Base-by-base conservation (phyloP, 2,329 filamentous ascomycete species). In the Ceratocystis harringtonii region DNA sequence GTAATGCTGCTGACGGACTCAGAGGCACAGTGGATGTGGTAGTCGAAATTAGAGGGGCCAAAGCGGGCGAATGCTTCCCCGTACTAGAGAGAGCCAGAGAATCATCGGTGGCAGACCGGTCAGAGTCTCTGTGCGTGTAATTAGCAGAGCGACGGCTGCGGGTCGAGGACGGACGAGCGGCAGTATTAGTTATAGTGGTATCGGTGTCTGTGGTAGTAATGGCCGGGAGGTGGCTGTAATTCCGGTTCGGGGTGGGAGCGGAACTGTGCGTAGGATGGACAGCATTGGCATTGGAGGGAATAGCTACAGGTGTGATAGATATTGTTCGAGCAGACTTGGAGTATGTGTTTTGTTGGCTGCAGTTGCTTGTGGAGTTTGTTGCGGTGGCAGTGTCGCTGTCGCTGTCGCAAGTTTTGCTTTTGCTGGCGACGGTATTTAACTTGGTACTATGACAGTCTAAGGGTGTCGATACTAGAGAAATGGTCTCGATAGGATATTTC, bases 161-260 rank as follows among this genome's bases (percentile, higher is more conserved):
- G 69, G 28, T 71, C 70, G 61, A 74, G 70, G 43, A 71, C 70
- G 65, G 70, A 70, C 28, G 71, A 68, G 66, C 61, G 32, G 66
- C 55, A 30, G 65, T 41, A 8, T 61, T 61, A 64, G 61, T 64
- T 22, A 44, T 5, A 41, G 36, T 41, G 10, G 36, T 41, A 41
- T 41, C 36, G 10, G 36, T 41, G 3, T 41, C 15, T 41, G 65
- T 41, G 15, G 63, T 61, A 62, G 61, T 64, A 8, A 60, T 50
- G 22, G 44, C 48, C 5, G 45, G 64, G 15, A 57, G 44, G 30
- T 63, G 32, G 50, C 43, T 28, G 41, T 32, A 17, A 43, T 48
- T 41, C 17, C 41, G 63, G 44, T 45, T 63, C 17, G 10, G 12
- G 43, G 43, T 8, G 22, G 55, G 41, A 28, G 41, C 61, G 17